A percentile compares a stretch with the other conserved stretches of the same genome.
Evolutionary conservation across 2,329 filamentous ascomycete species (phyloP).

Genomic region (Arachnopeziza araneosa): DNA sequence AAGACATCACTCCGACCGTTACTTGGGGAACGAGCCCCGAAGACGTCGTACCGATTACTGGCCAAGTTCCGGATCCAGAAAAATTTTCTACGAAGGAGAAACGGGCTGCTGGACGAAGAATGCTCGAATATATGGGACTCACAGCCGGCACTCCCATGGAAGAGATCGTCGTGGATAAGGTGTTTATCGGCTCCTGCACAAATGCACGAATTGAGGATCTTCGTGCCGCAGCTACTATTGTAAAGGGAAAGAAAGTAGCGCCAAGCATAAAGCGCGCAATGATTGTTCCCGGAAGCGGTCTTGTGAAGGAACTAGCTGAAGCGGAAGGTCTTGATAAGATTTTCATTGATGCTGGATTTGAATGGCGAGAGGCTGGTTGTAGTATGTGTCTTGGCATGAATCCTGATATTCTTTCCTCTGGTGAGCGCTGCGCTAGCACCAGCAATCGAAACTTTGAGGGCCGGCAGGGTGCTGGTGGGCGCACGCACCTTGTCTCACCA

Average conservation of each 20-base stretch:
- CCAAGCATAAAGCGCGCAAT: conserved; percentile 87
- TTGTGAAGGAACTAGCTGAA: conserved; percentile 90
- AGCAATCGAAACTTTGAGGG: conserved; percentile 98
- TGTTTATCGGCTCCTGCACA: conserved; percentile 97
- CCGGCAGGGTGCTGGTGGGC: conserved; percentile 82
- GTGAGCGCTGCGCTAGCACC: conserved; percentile 90
- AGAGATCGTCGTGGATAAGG: conserved; percentile 88
- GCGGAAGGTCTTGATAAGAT: conserved; percentile 88
- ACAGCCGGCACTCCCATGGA: conserved; percentile 82
- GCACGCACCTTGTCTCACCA: conserved; percentile 94
- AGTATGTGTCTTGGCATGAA: conserved; percentile 99
- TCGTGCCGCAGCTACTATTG: conserved; percentile 76
- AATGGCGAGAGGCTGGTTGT: conserved; percentile 97
- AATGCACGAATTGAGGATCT: conserved; percentile 97
- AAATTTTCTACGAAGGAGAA: conserved; percentile 76
- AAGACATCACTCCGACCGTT: conserved; percentile 88
- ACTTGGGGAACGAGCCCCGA: conserved; percentile 98
- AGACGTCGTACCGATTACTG: conserved; percentile 92
- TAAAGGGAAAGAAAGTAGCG: conserved; percentile 83
- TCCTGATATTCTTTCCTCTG: conserved; percentile 87
- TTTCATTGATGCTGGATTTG: conserved; percentile 86
- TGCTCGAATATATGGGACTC: conserved; percentile 95
- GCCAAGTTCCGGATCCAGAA: conserved; percentile 82
- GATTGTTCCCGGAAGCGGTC: conserved; percentile 92
- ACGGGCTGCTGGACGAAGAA: conserved; percentile 72